Evolutionary conservation across 2,329 filamentous ascomycete genomes (phyloP), one percentile per base, ranked within the genome.

Genomic region (Colletotrichum destructivum): DNA sequence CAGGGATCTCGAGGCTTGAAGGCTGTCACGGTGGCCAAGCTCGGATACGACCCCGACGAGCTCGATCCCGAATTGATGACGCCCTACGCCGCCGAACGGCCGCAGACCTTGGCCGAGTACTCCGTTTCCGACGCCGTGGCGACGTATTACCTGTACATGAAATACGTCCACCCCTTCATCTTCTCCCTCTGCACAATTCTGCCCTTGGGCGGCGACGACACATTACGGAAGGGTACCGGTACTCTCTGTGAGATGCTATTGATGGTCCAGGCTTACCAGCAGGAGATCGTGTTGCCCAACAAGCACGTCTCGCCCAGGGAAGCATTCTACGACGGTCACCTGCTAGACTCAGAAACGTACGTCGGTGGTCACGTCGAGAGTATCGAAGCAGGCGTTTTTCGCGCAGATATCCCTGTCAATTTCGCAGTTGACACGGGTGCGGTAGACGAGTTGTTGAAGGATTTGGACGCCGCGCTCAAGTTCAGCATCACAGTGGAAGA

Each of bases 111-210:
- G 62, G 96, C 96, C 11, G 96, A 99, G 79, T 99, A 99, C 83
- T 99, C 97, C 0, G 96, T 99, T 55, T 99, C 97, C 78, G 97
- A 99, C 87, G 97, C 97, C 12, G 96, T 99, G 62, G 96, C 96
- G 26, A 99, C 96, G 0, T 99, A 99, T 81, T 99, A 99, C 79
- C 86, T 99, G 73, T 99, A 99, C 88, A 99, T 99, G 97, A 99
- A 99, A 92, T 99, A 99, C 81, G 94, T 99, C n/a, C 96, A 99
- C 81, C 96, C 96, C 4, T 99, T 99, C 85, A 96, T 99, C 81
- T 99, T 99, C 87, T 98, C 97, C 1, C 86, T 99, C 0, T 99
- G 96, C 83, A 99, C 95, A 1, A 98, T 99, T 84, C 87, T 99
- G 80, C 96, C 96, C 0, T 88, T 99, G 1, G 94, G 94, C 55